Evolutionary conservation across 2,329 filamentous ascomycete genomes (phyloP).

Genomic region (Exophiala phaeomuriformis): DNA sequence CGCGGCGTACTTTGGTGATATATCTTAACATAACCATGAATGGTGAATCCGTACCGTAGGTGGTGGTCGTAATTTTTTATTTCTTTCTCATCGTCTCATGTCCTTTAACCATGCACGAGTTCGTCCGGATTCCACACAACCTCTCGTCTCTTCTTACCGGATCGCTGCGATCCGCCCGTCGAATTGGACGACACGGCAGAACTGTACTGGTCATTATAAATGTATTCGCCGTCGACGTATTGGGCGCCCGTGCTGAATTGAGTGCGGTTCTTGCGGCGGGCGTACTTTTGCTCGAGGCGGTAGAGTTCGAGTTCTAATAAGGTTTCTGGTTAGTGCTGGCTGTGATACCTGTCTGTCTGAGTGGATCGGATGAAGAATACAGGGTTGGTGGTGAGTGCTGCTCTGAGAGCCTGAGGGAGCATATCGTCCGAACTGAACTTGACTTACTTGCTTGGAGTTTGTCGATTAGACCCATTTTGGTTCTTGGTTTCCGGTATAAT

Average conservation of each 20-base stretch:
- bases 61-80: too few species aligned
- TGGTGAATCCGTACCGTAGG: too few species aligned
- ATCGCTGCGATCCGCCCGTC: slow-evolving; percentile 15
- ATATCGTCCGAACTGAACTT: slow-evolving; percentile 4
- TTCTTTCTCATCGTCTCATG: too few species aligned
- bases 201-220: slow-evolving; percentile 51
- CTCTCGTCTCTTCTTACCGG: slow-evolving; percentile 10
- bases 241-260: slow-evolving; percentile 82
- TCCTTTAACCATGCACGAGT: background rate
- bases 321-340: too few species aligned
- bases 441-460: background rate
- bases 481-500: background rate
- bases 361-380: too few species aligned
- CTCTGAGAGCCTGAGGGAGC: background rate
- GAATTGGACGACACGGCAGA: slow-evolving; percentile 18
- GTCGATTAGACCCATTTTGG: background rate
- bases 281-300: slow-evolving; percentile 91
- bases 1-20: too few species aligned
- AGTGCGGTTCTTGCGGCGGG: slow-evolving; percentile 78
- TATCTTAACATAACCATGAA: too few species aligned
- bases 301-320: slow-evolving; percentile 70
- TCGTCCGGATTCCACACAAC: slow-evolving; percentile 15
- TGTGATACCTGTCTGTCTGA: too few species aligned
- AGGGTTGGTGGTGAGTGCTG: too few species aligned
- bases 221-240: slow-evolving; percentile 93